Evolutionary conservation across 768 basidiomycete genomes (phyloP).

Genomic region (Serendipita vermifera): DNA sequence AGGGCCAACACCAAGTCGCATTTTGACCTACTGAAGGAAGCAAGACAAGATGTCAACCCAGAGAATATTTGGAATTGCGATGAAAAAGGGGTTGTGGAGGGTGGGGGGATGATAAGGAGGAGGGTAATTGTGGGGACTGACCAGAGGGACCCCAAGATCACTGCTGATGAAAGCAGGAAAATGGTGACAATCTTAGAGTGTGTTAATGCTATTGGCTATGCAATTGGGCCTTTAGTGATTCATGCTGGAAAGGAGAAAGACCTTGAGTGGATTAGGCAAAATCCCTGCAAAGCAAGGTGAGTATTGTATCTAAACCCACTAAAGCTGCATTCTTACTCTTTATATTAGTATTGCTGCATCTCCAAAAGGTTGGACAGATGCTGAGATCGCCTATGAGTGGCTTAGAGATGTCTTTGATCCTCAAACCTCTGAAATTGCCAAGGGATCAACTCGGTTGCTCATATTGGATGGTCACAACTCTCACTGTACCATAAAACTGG

Average conservation of each 20-base stretch:
- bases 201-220: background rate
- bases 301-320: background rate
- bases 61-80: conserved; percentile 14
- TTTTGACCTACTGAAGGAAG: background rate
- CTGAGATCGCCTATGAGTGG: background rate
- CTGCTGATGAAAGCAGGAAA: conserved; percentile 3
- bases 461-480: conserved; percentile 35
- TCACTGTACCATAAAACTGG: conserved; percentile 23
- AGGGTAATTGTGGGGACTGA: conserved; percentile 2
- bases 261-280: background rate
- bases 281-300: background rate
- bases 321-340: background rate
- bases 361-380: background rate
- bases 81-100: conserved; percentile 12
- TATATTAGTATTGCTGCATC: background rate
- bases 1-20: background rate
- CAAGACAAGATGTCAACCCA: conserved; percentile 7
- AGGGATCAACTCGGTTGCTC: conserved; percentile 22
- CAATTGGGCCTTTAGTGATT: background rate
- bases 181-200: conserved; percentile 8
- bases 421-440: background rate
- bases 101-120: conserved; percentile 9
- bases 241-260: background rate
- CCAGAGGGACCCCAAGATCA: conserved; percentile 1
- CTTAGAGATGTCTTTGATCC: background rate